Percentiles rank a stretch among this genome's conserved stretches.
Evolutionary conservation across 2,329 filamentous ascomycete genomes (phyloP).

Genomic region (Fusarium humuli): DNA sequence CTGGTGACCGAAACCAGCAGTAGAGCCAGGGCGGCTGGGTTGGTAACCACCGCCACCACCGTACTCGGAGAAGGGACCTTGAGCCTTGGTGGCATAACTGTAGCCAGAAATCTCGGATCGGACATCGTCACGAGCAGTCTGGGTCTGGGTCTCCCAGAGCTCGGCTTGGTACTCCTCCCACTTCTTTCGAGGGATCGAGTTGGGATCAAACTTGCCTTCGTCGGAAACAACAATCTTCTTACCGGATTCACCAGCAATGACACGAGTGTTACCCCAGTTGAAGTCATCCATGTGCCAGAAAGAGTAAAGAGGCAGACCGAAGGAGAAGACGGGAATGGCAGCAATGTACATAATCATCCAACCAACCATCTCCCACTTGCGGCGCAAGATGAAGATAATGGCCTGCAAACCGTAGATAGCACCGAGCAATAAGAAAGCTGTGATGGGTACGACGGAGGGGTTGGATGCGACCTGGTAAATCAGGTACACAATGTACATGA

Average conservation of each 20-base stretch:
- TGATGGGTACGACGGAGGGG: conserved; percentile 77
- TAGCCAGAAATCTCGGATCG: conserved; percentile 92
- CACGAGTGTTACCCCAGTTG: conserved; percentile 98
- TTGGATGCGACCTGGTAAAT: conserved; percentile 77
- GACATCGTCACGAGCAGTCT: conserved; percentile 83
- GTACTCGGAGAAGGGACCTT: conserved; percentile 75
- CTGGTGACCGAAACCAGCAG: conserved; percentile 57
- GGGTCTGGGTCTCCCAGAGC: conserved; percentile 94
- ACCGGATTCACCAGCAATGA: conserved; percentile 93
- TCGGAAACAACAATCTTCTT: conserved; percentile 94
- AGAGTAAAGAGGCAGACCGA: conserved; percentile 88
- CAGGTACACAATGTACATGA: conserved; percentile 90
- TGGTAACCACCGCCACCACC: conserved; percentile 74
- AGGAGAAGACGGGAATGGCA: conserved; percentile 91
- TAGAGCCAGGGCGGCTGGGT: conserved; percentile 68
- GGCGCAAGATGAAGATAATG: conserved; percentile 94
- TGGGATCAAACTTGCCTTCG: conserved; percentile 97
- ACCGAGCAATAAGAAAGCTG: conserved; percentile 88
- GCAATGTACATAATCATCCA: conserved; percentile 98
- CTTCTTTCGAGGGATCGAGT: conserved; percentile 93
- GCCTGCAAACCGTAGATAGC: conserved; percentile 98
- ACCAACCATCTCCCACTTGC: conserved; percentile 99
- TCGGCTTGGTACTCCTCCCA: conserved; percentile 99
- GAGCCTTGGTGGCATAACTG: conserved; percentile 90
- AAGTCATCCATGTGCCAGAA: conserved; percentile 99